These are phyloP conservation scores for Chalciporus sp. DNA, from an alignment of 1,284 basidiomycete genomes.

Conservation along the genomic window DNA sequence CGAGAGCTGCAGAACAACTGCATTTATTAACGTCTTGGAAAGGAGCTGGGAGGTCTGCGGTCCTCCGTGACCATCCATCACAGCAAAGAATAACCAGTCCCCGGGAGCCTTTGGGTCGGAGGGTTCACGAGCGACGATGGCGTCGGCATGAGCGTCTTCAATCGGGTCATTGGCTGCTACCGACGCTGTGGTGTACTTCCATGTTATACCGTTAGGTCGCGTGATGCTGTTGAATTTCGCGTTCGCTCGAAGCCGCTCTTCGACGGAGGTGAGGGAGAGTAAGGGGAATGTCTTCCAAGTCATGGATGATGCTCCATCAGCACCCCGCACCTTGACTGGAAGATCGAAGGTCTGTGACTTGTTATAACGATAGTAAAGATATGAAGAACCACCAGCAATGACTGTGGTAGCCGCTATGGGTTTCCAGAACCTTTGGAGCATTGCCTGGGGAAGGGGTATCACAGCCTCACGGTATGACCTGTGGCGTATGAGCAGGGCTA, in stretches of 20 bases:
- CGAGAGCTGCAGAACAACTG: slow-evolving; percentile 79
- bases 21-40: slow-evolving; percentile 84
- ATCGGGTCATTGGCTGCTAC: slow-evolving; percentile 88
- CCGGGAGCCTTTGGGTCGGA: slow-evolving; percentile 59
- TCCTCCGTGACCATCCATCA: slow-evolving; percentile 93
- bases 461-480: neutral
- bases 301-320: slow-evolving; percentile 63
- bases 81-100: slow-evolving; percentile 81
- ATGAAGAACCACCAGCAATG: slow-evolving; percentile 44
- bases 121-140: slow-evolving; percentile 67
- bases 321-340: slow-evolving; percentile 51
- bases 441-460: slow-evolving; percentile 26
- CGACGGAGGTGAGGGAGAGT: slow-evolving; percentile 56
- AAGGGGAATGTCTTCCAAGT: slow-evolving; percentile 55
- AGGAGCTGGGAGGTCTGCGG: slow-evolving; percentile 83
- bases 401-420: slow-evolving; percentile 44
- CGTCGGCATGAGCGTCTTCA: slow-evolving; percentile 82
- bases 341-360: slow-evolving; percentile 56
- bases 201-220: slow-evolving; percentile 56
- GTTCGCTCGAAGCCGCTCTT: slow-evolving; percentile 61
- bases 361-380: slow-evolving; percentile 43
- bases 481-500: no score
- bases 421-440: slow-evolving; percentile 71
- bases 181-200: slow-evolving; percentile 78
- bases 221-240: slow-evolving; percentile 47